Evolutionary conservation across 2,329 filamentous ascomycete species (phyloP), one percentile per base, ranked within the genome.

Genomic region (Cadophora sp.): DNA sequence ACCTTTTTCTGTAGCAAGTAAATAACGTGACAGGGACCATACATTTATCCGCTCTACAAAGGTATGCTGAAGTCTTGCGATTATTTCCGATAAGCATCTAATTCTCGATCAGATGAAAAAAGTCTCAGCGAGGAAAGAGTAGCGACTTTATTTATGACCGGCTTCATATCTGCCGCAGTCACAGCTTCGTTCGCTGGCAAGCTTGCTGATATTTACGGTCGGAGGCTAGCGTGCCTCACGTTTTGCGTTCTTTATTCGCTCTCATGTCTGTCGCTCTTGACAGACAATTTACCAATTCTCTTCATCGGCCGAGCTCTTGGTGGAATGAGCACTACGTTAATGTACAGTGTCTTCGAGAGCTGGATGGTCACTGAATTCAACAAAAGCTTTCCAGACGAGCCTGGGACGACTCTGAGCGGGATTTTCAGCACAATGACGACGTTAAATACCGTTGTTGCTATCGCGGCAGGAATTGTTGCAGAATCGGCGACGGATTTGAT

Each of bases 321-420:
- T 27, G 87, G 87, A 1, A 66, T 88, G 53, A 82, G 81, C 27
- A 84, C 85, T 41, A 87, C 84, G 16, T 76, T 89, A 41, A 79
- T 89, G 36, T 88, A 85, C 78, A 85, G 81, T 47, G 84, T 83
- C 2, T 88, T 88, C 69, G 86, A 89, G 75, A 85, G 83, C 70
- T 89, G 86, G 86, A 84, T 89, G 80, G 82, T 89, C 27, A 82
- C 83, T 51, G 86, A 88, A 69, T 88, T 82, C 70, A 82, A 84
- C 62, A 74, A 78, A 36, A 74, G 80, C 39, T 79, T 79, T n/a
- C 71, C 84, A 1, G 78, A 79, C 33, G 76, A 81, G 22, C 30
- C 77, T 77, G 24, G 73, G 78, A 14, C 79, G 79, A 56, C 80
- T 27, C 77, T 89, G 22, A 81, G 81, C 62, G 75, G 78, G 36